Conservation (phyloP, 192 early-diverging fungal species). For the Bifiguratus adelaidae region DNA sequence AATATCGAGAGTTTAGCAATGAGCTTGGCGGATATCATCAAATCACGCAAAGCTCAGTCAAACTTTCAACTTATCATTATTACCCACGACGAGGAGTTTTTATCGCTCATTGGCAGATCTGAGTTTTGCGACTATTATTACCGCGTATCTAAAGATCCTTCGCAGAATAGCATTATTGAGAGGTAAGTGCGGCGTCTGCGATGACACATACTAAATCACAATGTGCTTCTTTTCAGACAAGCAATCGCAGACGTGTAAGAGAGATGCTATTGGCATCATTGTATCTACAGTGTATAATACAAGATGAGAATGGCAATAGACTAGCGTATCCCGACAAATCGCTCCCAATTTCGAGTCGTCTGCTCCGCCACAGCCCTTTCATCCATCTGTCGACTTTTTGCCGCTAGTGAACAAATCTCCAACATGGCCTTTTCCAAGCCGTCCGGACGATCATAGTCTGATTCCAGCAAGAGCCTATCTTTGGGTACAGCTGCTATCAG, state of each 20-base stretch:
- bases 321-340: too few species aligned
- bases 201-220: too few species aligned
- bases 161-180: constrained; percentile 21
- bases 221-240: too few species aligned
- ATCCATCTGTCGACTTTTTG: constrained; percentile 46
- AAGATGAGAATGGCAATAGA: too few species aligned
- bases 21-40: constrained; percentile 73
- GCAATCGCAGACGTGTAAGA: too few species aligned
- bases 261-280: too few species aligned
- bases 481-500: constrained; percentile 65
- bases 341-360: background rate
- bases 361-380: background rate
- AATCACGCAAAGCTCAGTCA: constrained; percentile 57
- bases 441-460: constrained; percentile 54
- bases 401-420: constrained; percentile 39
- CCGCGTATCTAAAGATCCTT: constrained; percentile 72
- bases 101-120: constrained; percentile 65
- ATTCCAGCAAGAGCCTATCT: constrained; percentile 71
- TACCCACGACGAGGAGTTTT: constrained; percentile 96
- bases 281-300: too few species aligned
- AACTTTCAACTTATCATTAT: constrained; percentile 98
- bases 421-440: constrained; percentile 41
- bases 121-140: constrained; percentile 85
- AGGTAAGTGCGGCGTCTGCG: too few species aligned
- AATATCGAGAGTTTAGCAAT: constrained; percentile 83